Base-by-base conservation (phyloP, 179 eudicot species). In the Vitellaria paradoxa region DNA sequence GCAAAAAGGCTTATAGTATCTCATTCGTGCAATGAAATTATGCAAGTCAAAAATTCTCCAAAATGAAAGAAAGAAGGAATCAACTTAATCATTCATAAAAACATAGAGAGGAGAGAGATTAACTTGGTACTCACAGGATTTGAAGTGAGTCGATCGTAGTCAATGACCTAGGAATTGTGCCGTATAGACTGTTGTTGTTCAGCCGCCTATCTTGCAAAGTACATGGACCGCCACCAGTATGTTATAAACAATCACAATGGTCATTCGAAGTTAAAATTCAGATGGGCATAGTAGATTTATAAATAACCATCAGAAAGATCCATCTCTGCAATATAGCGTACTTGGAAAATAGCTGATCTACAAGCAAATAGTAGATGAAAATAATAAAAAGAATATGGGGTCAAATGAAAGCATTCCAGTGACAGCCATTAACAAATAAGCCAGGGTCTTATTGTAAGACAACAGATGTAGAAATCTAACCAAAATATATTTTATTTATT, bases 151-250 rank as follows among this genome's bases (percentile, higher is more conserved):
- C 8, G 23, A 93, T 80, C 74, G 78, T 79, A 56, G 96, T 93
- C 79, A 93, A 84, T 53, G 86, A 79, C n/a, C 26, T 10, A 12
- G 98, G 96, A 73, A 91, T 93, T 46, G 74, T 55, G 74, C 91
- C 91, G 9, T 84, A 74, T 86, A 93, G 87, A 79, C 71, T 87
- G 88, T 93, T 93, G 82, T 93, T 91, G 80, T 93, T 93, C 61
- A 93, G 92, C 79, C 96, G 86, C 83, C 98, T 93, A 74, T 78
- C 84, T 80, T 82, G 87, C 87, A 81, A 53, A 76, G 59, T 69
- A 78, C 9, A 72, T 53, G 53, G 65, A 49, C 37, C 37, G 57
- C 49, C 40, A 49, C 12, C 18, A 21, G 0, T 9, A 20, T 18
- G 10, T 47, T 47, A 4, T 53, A 68, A 45, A 15, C 53, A 68